Percentiles rank a stretch among this genome's conserved stretches.
These are phyloP conservation scores for Murraya koenigii DNA, from an alignment of 345 rosid genomes.

Conservation along the genomic window DNA sequence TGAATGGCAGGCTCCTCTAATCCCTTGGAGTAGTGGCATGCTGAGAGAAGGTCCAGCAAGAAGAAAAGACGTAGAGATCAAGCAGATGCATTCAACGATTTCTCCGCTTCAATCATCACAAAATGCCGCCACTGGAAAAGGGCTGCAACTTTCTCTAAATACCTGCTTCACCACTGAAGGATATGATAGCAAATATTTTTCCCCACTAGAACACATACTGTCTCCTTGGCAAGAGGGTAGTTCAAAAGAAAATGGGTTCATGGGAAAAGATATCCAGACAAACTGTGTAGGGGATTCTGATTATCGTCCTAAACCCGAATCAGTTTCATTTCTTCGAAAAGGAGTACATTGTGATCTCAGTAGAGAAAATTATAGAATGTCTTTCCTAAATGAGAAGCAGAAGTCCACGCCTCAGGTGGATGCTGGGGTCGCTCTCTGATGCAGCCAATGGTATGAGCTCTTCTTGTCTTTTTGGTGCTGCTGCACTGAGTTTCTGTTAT, in stretches of 20 bases:
- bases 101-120: constrained; percentile 29
- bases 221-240: constrained; percentile 28
- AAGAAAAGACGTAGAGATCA: constrained; percentile 29
- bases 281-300: constrained; percentile 29
- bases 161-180: constrained; percentile 36
- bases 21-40: constrained; percentile 29
- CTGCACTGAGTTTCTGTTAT: neutral
- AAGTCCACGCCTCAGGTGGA: constrained; percentile 30
- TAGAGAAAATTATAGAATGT: constrained; percentile 17
- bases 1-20: constrained; percentile 30
- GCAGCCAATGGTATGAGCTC: constrained; percentile 50
- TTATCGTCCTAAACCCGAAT: constrained; percentile 34
- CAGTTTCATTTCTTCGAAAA: constrained; percentile 30
- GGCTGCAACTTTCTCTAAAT: constrained; percentile 40
- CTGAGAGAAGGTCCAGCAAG: constrained; percentile 30
- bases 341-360: constrained; percentile 33
- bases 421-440: constrained; percentile 30
- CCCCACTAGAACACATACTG: constrained; percentile 31
- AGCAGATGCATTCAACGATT: constrained; percentile 19
- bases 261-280: constrained; percentile 35
- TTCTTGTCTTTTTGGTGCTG: constrained; percentile 14
- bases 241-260: constrained; percentile 29
- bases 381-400: constrained; percentile 38
- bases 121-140: constrained; percentile 38
- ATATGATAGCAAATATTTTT: constrained; percentile 25